Conservation (phyloP, 2,329 filamentous ascomycete genomes). For the Nectriaceae sp. region DNA sequence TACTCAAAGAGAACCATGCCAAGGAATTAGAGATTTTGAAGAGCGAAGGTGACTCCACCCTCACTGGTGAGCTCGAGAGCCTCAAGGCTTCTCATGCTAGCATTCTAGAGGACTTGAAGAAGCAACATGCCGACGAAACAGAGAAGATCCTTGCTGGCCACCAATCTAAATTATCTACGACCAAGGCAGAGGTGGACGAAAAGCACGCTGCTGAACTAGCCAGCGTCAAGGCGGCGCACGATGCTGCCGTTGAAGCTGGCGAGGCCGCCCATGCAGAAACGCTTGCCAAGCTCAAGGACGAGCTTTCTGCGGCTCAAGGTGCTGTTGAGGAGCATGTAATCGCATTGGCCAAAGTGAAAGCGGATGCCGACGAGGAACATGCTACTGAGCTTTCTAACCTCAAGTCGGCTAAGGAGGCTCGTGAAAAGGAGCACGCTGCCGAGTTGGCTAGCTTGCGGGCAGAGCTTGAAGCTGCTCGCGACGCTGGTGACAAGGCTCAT, state of each 20-base stretch:
- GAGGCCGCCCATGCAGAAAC: background rate
- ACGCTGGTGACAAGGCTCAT: background rate
- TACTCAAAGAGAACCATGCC: slow-evolving; percentile 57
- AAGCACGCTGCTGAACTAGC: slow-evolving; percentile 29
- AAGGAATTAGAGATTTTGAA: slow-evolving; percentile 49
- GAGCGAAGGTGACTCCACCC: slow-evolving; percentile 40
- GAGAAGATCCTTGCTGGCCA: slow-evolving; percentile 35
- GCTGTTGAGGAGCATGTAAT: background rate
- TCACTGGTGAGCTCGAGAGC: slow-evolving; percentile 43
- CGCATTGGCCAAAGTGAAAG: slow-evolving; percentile 1
- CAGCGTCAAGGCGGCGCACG: slow-evolving; percentile 7
- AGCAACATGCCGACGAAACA: slow-evolving; percentile 41
- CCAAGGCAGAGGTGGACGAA: slow-evolving; percentile 41
- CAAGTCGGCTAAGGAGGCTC: background rate
- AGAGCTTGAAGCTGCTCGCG: background rate
- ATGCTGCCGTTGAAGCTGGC: slow-evolving; percentile 22
- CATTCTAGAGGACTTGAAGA: slow-evolving; percentile 44
- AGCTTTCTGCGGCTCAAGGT: background rate
- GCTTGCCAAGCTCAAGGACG: slow-evolving; percentile 4
- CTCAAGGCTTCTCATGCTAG: slow-evolving; percentile 48
- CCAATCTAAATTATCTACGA: slow-evolving; percentile 39
- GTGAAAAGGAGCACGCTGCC: background rate
- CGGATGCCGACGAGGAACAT: background rate
- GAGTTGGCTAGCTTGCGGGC: background rate
- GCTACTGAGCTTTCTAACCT: background rate